A percentile compares a stretch with the other conserved stretches of the same genome.
These are phyloP conservation scores for Pyricularia sp. DNA, from an alignment of 2,329 filamentous ascomycete genomes.

Conservation along the genomic window DNA sequence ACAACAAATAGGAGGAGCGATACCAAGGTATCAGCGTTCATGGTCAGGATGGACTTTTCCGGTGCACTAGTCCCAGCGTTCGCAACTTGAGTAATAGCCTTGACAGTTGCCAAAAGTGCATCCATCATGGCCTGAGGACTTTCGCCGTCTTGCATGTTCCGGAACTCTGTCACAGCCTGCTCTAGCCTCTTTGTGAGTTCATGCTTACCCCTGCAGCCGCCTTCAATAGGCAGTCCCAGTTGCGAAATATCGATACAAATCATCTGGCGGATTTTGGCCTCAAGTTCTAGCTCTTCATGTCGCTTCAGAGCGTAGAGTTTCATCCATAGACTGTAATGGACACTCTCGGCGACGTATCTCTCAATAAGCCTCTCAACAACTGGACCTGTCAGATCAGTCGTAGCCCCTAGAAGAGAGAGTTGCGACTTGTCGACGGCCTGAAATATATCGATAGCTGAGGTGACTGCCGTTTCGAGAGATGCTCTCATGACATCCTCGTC, in stretches of 20 bases:
- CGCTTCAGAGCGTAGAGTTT: conserved; percentile 69
- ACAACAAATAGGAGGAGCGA: conserved; percentile 86
- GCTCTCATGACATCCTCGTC: conserved; percentile 87
- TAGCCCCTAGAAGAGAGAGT: conserved; percentile 80
- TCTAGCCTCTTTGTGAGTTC: conserved; percentile 69
- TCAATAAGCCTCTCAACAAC: conserved; percentile 91
- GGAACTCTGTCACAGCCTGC: conserved; percentile 79
- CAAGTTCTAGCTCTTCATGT: conserved; percentile 77
- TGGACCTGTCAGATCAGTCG: conserved; percentile 86
- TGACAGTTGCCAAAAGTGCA: conserved; percentile 69
- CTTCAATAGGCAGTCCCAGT: conserved; percentile 78
- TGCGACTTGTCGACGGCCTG: conserved; percentile 95
- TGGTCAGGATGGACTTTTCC: conserved; percentile 49
- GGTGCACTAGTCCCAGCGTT: conserved; percentile 28
- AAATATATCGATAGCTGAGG: conserved; percentile 88
- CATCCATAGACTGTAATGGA: conserved; percentile 84
- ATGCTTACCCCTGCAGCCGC: conserved; percentile 68
- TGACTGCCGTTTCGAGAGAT: conserved; percentile 85
- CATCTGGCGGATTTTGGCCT: conserved; percentile 88
- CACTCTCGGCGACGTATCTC: conserved; percentile 85
- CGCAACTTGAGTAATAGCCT: conserved; percentile 65
- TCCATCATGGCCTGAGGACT: conserved; percentile 88
- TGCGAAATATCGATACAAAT: conserved; percentile 89
- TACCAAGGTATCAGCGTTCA: conserved; percentile 85
- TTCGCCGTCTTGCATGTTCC: conserved; percentile 67